Base-by-base conservation (phyloP, 1,284 basidiomycete species). In the Apiotrichum montevideense region DNA sequence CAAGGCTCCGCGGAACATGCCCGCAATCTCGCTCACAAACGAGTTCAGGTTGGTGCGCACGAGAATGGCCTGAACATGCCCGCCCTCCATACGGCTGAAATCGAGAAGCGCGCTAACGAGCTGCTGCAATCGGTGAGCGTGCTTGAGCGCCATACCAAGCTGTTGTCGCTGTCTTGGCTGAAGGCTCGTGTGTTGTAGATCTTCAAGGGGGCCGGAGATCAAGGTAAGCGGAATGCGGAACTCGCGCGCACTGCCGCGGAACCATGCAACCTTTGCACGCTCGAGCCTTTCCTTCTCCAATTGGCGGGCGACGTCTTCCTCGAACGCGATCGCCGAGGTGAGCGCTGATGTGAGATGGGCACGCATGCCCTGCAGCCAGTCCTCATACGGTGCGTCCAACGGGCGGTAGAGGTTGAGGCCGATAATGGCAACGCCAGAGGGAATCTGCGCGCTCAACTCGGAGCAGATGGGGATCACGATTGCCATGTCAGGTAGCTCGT, bases 391-490 rank as follows among this genome's bases (percentile, higher is more conserved):
- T 3, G 55, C 40, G 48, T 73, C 67, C 44, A 66, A 62, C 5
- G 69, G 66, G 14, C 65, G 57, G 35, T 58, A 55, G 2, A 67
- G 49, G 56, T 72, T 72, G 34, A 74, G 62, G 13, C 75, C 74
- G 4, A 77, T 52, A 46, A 77, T 67, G 3, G 75, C 44, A 4
- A 75, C 66, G 0, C 64, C 64, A 3, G 57, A 51, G 0, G 72
- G 70, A 1, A 63, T 46, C 2, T 62, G 52, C 11, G 41, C 9
- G 3, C 54, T 50, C 1, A 49, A 54, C 40, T 68, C 67, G 15
- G 58, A 59, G 3, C 54, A 57, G 35, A 76, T 61, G 0, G 74
- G 74, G 11, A 76, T 65, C 13, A 75, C 67, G 29, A 75, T 65
- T 0, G 74, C 75, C 34, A 63, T 64, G 14, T 66, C 55, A 1